These are phyloP conservation scores for Euphrasia arctica DNA, from an alignment of 305 asterid species.

Conservation along the genomic window DNA sequence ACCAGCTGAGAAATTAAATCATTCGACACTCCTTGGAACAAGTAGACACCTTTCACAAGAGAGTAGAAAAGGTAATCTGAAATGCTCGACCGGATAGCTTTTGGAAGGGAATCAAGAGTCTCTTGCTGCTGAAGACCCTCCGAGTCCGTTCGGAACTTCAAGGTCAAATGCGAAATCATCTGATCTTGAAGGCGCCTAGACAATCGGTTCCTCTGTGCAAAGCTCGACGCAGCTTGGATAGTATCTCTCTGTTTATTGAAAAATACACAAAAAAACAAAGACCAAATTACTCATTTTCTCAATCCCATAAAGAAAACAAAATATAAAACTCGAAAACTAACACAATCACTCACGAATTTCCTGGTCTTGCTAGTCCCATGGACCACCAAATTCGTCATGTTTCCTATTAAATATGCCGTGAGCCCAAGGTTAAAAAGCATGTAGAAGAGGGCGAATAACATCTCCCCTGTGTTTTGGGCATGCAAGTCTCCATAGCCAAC, in stretches of 20 bases:
- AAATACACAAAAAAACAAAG: neutral
- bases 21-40: conserved; percentile 78
- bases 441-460: conserved; percentile 41
- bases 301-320: neutral
- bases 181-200: conserved; percentile 55
- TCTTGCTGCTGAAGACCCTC: conserved; percentile 84
- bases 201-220: conserved; percentile 52
- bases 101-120: conserved; percentile 70
- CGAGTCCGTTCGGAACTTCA: conserved; percentile 56
- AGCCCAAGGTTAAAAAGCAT: conserved; percentile 59
- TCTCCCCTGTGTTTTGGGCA: conserved; percentile 47
- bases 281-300: neutral
- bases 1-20: conserved; percentile 86
- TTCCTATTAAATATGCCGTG: conserved; percentile 53
- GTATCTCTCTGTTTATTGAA: conserved; percentile 42
- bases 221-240: conserved; percentile 50
- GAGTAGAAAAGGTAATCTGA: conserved; percentile 67
- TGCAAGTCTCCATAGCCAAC: conserved; percentile 68
- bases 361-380: conserved; percentile 54
- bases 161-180: conserved; percentile 61
- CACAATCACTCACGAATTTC: conserved; percentile 40
- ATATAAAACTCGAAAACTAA: neutral
- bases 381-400: conserved; percentile 58
- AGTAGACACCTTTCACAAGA: conserved; percentile 63
- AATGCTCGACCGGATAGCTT: conserved; percentile 78